These are phyloP conservation scores for Erysiphe pulchra DNA, from an alignment of 2,329 filamentous ascomycete genomes.

Conservation along the genomic window DNA sequence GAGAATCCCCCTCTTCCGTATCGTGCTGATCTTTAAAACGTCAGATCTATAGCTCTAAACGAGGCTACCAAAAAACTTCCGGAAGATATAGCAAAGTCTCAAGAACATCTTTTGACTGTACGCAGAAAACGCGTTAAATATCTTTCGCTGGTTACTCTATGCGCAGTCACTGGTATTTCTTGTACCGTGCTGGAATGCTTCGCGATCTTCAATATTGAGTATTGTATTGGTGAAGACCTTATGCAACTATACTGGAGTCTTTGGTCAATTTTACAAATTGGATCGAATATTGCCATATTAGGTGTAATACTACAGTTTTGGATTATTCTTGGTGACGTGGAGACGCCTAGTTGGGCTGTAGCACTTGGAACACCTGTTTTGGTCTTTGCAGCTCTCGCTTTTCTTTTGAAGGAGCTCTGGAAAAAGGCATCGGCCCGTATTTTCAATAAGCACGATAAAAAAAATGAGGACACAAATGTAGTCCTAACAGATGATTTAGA, in stretches of 20 bases:
- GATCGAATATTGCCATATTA: constrained; percentile 29
- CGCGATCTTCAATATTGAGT: constrained; percentile 16
- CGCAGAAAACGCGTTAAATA: constrained; percentile 9
- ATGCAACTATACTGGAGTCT: constrained; percentile 33
- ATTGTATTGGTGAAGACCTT: constrained; percentile 32
- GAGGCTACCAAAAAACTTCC: constrained; percentile 3
- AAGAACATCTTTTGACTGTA: constrained; percentile 7
- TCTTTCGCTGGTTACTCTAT: constrained; percentile 19
- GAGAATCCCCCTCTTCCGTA: neutral
- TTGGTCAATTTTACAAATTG: constrained; percentile 33
- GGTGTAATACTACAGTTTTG: constrained; percentile 28
- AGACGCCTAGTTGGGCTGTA: constrained; percentile 32
- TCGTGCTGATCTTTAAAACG: neutral
- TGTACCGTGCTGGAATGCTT: constrained; percentile 29
- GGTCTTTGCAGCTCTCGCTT: constrained; percentile 20
- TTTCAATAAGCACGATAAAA: neutral
- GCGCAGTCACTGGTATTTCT: constrained; percentile 19
- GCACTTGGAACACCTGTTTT: constrained; percentile 33
- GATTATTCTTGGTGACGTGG: constrained; percentile 22
- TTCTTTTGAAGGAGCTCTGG: constrained; percentile 15
- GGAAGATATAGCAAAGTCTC: constrained; percentile 4
- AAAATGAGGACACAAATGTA: neutral
- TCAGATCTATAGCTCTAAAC: constrained; percentile 5
- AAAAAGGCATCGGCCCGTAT: neutral
- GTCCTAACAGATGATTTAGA: neutral